Evolutionary conservation across 176 grass and related monocot species (phyloP), one percentile per base, ranked within the genome.

Genomic region (Oryza meyeriana): DNA sequence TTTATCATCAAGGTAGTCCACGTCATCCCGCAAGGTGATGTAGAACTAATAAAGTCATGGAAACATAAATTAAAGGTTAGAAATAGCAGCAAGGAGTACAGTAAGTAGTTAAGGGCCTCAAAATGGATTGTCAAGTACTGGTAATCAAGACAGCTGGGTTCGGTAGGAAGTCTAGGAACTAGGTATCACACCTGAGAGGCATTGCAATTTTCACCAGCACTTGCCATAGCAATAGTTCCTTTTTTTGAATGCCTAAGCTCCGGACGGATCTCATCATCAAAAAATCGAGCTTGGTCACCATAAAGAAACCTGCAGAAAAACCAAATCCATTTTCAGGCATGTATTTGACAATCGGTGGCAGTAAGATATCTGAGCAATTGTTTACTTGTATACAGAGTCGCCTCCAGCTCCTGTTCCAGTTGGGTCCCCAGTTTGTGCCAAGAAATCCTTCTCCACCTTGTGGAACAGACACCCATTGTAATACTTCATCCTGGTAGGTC

Each of bases 1-100:
- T 87, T 98, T 98, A 78, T 88, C 93, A 36, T 98, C 96, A 82
- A 98, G 96, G 90, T 98, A 98, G 72, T 95, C 96, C 10, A 98
- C 80, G 4, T 93, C 89, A 84, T 98, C 92, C 38, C 93, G 84
- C 73, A 98, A 84, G 35, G 96, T 95, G 69, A 98, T 80, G 77
- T 94, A 98, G 72, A 98, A 98, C 96, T 98, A 81, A 87, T 24
- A 73, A 41, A 41, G 44, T 35, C 14, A 71, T 11, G 76, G 16
- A 74, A 20, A 76, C 24, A 82, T 12, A 76, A 78, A 77, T 66
- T 1, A 44, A 50, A 32, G 35, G 72, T 61, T 40, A 75, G 42
- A 67, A 33, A 35, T 1, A 75, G 16, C 8, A 70, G 20, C 0
- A 0, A 45, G 42, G 13, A 45, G 41, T 44, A 12, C 8, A 70